phyloP scores from a whole-genome alignment of 2,329 filamentous ascomycete species.

The Coniochaeta sp. region DNA sequence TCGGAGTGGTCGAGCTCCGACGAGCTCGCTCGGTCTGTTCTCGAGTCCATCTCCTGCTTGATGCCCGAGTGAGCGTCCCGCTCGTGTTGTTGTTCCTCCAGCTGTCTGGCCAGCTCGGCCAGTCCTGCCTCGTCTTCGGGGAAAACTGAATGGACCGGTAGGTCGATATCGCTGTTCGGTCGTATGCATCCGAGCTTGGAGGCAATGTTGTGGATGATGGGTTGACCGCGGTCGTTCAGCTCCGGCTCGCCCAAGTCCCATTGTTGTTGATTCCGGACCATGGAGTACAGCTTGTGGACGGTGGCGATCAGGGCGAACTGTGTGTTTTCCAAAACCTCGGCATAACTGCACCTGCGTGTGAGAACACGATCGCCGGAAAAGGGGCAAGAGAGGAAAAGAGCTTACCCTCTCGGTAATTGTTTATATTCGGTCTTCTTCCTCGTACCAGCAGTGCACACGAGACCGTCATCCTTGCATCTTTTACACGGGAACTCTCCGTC shows the following conservation, averaged over 20 bases:
- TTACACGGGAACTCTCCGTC: slow-evolving; percentile 61
- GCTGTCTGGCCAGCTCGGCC: slow-evolving; percentile 46
- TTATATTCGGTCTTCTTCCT: slow-evolving; percentile 65
- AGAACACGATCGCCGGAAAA: neutral
- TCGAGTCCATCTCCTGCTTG: slow-evolving; percentile 18
- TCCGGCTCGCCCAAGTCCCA: slow-evolving; percentile 60
- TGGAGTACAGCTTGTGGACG: slow-evolving; percentile 58
- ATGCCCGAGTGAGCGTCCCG: slow-evolving; percentile 22
- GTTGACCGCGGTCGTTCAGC: slow-evolving; percentile 54
- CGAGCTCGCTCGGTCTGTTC: slow-evolving; percentile 42
- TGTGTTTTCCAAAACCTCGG: slow-evolving; percentile 58
- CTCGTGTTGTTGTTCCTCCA: slow-evolving; percentile 39
- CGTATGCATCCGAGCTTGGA: slow-evolving; percentile 58
- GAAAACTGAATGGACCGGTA: slow-evolving; percentile 51
- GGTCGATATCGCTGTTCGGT: slow-evolving; percentile 52
- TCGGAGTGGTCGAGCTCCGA: slow-evolving; percentile 50
- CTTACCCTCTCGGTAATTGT: slow-evolving; percentile 55
- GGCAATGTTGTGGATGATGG: slow-evolving; percentile 59
- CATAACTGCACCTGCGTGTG: slow-evolving; percentile 37
- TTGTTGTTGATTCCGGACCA: slow-evolving; percentile 49
- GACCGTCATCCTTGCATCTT: slow-evolving; percentile 57
- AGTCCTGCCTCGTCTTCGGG: slow-evolving; percentile 55
- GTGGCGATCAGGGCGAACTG: slow-evolving; percentile 58
- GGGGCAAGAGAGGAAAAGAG: slow-evolving; percentile 5
- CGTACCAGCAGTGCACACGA: slow-evolving; percentile 56